Evolutionary conservation across 495 filamentous ascomycete species (phyloP), one percentile per base, ranked within the genome.

Genomic region (Delitschia confertaspora): DNA sequence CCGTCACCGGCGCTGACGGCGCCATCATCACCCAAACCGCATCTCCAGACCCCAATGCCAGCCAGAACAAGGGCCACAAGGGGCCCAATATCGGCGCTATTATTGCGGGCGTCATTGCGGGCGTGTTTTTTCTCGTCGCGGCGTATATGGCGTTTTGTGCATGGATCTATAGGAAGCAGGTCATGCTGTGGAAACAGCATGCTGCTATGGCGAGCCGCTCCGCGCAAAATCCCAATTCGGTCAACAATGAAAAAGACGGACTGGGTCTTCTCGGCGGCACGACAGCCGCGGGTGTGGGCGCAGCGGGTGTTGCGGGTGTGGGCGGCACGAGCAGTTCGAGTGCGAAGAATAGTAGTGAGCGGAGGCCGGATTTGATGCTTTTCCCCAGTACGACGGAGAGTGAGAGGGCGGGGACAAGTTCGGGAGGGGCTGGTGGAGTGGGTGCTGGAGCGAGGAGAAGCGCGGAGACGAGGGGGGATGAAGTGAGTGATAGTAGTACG

Each of bases 81-180:
- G 43, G 55, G 3, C 39, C 38, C 23, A 47, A 42, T 22, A 57
- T 60, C 37, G 60, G 65, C n/a, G 71, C 82, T 24, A 79, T 84
- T 43, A 71, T 75, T 21, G 77, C 79, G 2, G 77, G 74, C 17
- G 69, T 76, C 22, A 58, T 85, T 39, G 82, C 77, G 3, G 81
- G 74, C 20, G 51, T 76, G 10, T 64, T 78, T 9, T 70, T 72
- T 27, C 46, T 83, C 11, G 56, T 76, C 3, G 73, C 76, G 2
- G 60, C 61, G 6, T 79, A 85, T 53, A 67, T 87, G 16, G 79
- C 78, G 10, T 84, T 83, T 66, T 82, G 82, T 59, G 71, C 76
- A 16, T 83, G 75, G 70, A 61, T 85, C 4, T 84, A 82, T 63
- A 70, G 78, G 22, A 70, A 72, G 18, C 80, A 79, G 49, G 67